These are phyloP conservation scores for Pseudevernia furfuracea DNA, from an alignment of 495 filamentous ascomycete species.

Conservation along the genomic window DNA sequence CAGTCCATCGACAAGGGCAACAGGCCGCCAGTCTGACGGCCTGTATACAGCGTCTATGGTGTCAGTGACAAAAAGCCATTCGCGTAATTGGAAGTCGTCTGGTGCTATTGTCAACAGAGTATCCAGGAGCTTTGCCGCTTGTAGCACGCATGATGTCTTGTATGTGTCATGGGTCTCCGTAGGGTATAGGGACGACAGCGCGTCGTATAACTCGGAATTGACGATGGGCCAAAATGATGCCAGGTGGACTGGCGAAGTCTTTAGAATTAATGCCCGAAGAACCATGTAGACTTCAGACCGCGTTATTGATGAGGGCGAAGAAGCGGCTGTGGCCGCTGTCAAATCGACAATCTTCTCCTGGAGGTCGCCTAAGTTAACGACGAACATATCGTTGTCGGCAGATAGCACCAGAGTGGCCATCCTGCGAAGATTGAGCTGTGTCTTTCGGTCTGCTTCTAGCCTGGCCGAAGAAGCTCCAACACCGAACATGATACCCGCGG, in stretches of 20 bases:
- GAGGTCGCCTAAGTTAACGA: conserved; percentile 61
- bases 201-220: conserved; percentile 77
- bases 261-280: conserved; percentile 69
- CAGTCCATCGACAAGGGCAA: conserved; percentile 78
- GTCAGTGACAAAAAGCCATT: conserved; percentile 96
- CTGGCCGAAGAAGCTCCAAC: conserved; percentile 93
- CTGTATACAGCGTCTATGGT: conserved; percentile 94
- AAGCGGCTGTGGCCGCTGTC: conserved; percentile 73
- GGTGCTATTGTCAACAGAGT: conserved; percentile 73
- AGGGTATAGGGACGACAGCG: conserved; percentile 66
- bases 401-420: conserved; percentile 71
- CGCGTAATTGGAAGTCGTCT: conserved; percentile 90
- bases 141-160: conserved; percentile 65
- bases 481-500: conserved; percentile 96
- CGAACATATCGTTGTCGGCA: conserved; percentile 65
- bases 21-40: conserved; percentile 59
- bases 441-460: conserved; percentile 85
- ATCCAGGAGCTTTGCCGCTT: conserved; percentile 89
- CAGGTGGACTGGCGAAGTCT: conserved; percentile 67
- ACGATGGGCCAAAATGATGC: conserved; percentile 82
- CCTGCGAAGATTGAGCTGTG: conserved; percentile 82
- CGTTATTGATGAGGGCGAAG: conserved; percentile 84
- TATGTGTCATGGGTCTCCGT: conserved; percentile 68
- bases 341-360: conserved; percentile 84
- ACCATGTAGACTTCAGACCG: conserved; percentile 86